A percentile compares a stretch with the other conserved stretches of the same genome.
These are phyloP conservation scores for Osmanthus fragrans DNA, from an alignment of 257 asterid genomes.

Conservation along the genomic window DNA sequence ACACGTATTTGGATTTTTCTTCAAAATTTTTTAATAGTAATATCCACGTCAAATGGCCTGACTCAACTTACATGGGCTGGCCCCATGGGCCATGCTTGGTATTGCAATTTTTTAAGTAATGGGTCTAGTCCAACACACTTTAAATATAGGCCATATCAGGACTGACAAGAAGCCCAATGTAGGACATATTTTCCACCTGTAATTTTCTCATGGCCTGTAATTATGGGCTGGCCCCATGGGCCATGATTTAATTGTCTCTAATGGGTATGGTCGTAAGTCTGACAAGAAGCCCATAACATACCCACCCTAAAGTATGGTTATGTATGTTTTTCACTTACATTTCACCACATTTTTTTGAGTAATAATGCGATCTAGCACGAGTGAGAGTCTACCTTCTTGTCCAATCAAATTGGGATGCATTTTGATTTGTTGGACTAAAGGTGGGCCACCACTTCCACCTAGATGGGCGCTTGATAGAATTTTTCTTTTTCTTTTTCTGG, in stretches of 20 bases:
- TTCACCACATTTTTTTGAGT: neutral
- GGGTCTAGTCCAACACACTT: neutral
- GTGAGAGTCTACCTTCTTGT: too few species aligned
- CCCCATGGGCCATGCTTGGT: neutral
- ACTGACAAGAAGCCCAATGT: neutral
- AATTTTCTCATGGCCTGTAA: too few species aligned
- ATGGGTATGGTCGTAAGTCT: too few species aligned
- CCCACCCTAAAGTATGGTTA: neutral
- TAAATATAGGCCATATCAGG: neutral
- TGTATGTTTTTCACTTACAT: neutral
- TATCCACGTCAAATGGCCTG: neutral
- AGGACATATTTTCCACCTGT: neutral
- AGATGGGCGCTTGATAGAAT: too few species aligned
- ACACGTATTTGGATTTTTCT: neutral
- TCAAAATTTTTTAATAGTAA: neutral
- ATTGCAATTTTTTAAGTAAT: neutral
- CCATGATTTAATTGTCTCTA: too few species aligned
- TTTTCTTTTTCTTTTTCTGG: neutral
- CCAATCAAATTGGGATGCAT: too few species aligned
- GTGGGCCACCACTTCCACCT: too few species aligned
- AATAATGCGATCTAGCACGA: too few species aligned
- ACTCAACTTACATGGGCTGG: neutral
- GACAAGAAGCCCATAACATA: too few species aligned
- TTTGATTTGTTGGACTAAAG: too few species aligned
- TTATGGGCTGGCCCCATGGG: too few species aligned